A percentile compares a stretch with the other conserved stretches of the same genome.
These are phyloP conservation scores for Trichoderma oligosporum DNA, from an alignment of 2,329 filamentous ascomycete species.

Conservation along the genomic window DNA sequence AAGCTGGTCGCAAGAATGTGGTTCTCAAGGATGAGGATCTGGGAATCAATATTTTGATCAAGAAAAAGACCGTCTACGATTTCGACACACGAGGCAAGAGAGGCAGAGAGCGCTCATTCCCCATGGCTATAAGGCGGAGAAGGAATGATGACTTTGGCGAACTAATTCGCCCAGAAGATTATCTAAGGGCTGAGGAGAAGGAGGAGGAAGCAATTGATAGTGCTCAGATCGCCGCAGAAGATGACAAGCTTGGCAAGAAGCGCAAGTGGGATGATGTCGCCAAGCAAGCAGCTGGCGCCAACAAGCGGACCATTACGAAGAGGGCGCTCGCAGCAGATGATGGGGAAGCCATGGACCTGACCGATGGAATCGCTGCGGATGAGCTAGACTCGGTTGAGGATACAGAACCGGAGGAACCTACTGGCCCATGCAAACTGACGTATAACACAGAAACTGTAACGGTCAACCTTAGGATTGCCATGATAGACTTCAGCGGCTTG, in stretches of 20 bases:
- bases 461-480: slow-evolving; percentile 73
- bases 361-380: slow-evolving; percentile 44
- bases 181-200: slow-evolving; percentile 85
- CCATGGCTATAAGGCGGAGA: slow-evolving; percentile 73
- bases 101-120: slow-evolving; percentile 88
- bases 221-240: slow-evolving; percentile 37
- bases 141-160: slow-evolving; percentile 91
- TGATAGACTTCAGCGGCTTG: slow-evolving; percentile 86
- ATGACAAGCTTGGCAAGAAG: slow-evolving; percentile 79
- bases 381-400: slow-evolving; percentile 59
- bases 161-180: slow-evolving; percentile 89
- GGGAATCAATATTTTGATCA: slow-evolving; percentile 84
- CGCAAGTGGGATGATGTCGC: slow-evolving; percentile 79
- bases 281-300: slow-evolving; percentile 38
- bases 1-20: slow-evolving; percentile 79
- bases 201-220: slow-evolving; percentile 66
- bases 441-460: slow-evolving; percentile 60
- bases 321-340: slow-evolving; percentile 44
- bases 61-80: slow-evolving; percentile 86
- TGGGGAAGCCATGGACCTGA: slow-evolving; percentile 36
- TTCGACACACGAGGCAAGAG: slow-evolving; percentile 89
- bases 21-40: slow-evolving; percentile 85
- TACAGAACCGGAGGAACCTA: slow-evolving; percentile 45
- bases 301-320: slow-evolving; percentile 57
- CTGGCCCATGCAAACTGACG: slow-evolving; percentile 72